phyloP scores from a whole-genome alignment of 2,329 filamentous ascomycete genomes.

The Raffaelea ambrosiae region DNA sequence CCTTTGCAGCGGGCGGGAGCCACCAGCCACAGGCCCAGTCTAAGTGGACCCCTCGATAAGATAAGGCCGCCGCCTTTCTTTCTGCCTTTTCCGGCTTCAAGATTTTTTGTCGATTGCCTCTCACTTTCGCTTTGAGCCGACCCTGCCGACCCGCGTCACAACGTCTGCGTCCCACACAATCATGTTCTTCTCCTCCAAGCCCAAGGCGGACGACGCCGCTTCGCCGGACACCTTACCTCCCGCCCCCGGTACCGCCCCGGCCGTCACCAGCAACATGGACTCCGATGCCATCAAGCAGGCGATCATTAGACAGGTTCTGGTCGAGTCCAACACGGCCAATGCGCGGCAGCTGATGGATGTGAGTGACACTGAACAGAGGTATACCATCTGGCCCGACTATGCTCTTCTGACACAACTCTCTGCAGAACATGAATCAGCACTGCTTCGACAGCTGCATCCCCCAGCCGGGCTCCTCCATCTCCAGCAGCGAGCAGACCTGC shows the following conservation, averaged over 20 bases:
- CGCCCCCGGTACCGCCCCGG: background rate
- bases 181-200: constrained; percentile 13
- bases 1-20: too few species aligned
- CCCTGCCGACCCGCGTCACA: too few species aligned
- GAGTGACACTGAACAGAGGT: constrained; percentile 18
- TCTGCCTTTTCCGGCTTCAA: background rate
- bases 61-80: too few species aligned
- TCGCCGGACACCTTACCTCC: constrained; percentile 6
- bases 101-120: background rate
- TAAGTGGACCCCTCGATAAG: too few species aligned
- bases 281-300: constrained; percentile 50
- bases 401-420: background rate
- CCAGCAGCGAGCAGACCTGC: constrained; percentile 60
- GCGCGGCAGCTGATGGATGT: constrained; percentile 64
- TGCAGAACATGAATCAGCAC: constrained; percentile 69
- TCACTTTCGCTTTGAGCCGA: background rate
- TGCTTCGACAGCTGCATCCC: constrained; percentile 74
- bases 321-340: constrained; percentile 59
- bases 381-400: background rate
- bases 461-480: constrained; percentile 58
- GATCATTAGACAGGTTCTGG: constrained; percentile 57
- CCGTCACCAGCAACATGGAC: constrained; percentile 36
- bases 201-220: constrained; percentile 3
- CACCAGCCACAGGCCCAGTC: too few species aligned
- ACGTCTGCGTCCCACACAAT: background rate